Conservation (phyloP, 148 eudicot species). For the Rhododendron williamsianum region DNA sequence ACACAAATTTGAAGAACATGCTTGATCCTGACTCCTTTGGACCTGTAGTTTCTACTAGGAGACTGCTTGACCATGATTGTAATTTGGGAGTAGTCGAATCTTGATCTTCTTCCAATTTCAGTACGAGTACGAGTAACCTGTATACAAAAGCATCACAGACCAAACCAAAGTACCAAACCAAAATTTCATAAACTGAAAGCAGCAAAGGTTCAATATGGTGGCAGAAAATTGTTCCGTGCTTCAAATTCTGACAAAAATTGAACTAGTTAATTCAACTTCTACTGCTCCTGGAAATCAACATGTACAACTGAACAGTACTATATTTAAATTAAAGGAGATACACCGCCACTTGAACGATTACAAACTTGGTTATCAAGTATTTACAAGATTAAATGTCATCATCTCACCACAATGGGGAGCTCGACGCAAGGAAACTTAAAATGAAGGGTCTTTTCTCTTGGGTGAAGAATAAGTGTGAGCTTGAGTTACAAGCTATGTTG, state of each 20-base stretch:
- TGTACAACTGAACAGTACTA: not conserved
- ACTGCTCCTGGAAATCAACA: not conserved
- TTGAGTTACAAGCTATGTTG: not conserved
- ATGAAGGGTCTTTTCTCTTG: not conserved
- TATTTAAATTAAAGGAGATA: not conserved
- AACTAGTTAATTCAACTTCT: not conserved
- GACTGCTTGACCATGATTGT: slow-evolving; percentile 61
- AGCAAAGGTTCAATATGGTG: not conserved
- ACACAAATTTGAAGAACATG: slow-evolving; percentile 70
- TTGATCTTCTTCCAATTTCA: not conserved
- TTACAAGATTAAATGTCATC: not conserved
- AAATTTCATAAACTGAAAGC: not conserved
- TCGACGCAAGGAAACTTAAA: not conserved
- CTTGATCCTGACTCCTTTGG: slow-evolving; percentile 65
- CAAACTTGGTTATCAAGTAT: not conserved
- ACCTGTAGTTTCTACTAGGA: slow-evolving; percentile 65
- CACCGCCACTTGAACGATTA: not conserved
- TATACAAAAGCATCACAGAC: not conserved
- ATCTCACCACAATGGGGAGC: not conserved
- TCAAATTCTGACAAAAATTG: not conserved
- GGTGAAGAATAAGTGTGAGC: not conserved
- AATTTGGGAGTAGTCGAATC: not conserved
- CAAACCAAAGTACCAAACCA: not conserved
- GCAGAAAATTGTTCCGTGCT: not conserved
- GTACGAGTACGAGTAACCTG: not conserved